Conservation (phyloP, 257 asterid species). For the Prunella vulgaris region DNA sequence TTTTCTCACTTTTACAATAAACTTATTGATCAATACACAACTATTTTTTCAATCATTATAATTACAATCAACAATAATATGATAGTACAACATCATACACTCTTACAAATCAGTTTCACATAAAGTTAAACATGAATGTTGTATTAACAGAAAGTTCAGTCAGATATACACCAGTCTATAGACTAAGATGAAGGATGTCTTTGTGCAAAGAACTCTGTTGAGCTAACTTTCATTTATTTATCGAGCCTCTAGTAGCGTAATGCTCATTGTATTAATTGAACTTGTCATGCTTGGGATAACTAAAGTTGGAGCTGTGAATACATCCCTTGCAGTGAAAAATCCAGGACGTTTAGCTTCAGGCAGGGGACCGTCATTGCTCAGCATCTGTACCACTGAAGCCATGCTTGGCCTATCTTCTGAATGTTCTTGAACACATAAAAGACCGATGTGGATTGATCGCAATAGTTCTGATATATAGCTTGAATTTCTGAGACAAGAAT, state of each 20-base stretch:
- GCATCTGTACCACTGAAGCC: constrained; percentile 27
- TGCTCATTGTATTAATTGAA: background rate
- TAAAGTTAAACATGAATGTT: background rate
- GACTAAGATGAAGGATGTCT: background rate
- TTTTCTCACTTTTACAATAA: too few species aligned
- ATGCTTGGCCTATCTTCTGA: constrained; percentile 31
- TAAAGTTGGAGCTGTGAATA: background rate
- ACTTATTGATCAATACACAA: too few species aligned
- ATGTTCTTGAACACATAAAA: constrained; percentile 29
- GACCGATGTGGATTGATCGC: constrained; percentile 26
- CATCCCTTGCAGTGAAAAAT: background rate
- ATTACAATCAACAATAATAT: too few species aligned
- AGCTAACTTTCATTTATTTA: background rate
- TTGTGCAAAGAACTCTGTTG: background rate
- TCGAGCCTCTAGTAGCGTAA: background rate
- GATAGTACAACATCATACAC: too few species aligned
- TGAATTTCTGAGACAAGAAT: background rate
- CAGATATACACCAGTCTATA: too few species aligned
- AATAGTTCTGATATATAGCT: background rate
- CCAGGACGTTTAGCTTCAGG: constrained; percentile 17
- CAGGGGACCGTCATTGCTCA: constrained; percentile 24
- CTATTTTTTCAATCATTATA: too few species aligned
- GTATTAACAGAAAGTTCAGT: too few species aligned
- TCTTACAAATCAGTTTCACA: too few species aligned
- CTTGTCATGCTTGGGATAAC: background rate